Evolutionary conservation across 2,329 filamentous ascomycete species (phyloP).

Genomic region (Botryotinia globosa): DNA sequence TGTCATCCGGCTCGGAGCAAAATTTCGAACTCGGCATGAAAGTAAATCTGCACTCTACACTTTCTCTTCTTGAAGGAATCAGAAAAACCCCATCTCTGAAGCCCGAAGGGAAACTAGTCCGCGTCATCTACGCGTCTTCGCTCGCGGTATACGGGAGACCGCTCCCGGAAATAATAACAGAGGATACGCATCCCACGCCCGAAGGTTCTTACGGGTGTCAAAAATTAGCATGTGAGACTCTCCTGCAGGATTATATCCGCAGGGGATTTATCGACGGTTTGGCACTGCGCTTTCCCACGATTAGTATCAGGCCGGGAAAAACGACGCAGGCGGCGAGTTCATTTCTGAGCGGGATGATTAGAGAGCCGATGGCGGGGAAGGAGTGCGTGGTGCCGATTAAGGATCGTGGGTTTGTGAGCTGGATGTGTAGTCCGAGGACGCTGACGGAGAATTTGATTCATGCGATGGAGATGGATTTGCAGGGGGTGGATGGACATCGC

Average conservation of each 20-base stretch:
- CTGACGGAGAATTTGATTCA: conserved; percentile 53
- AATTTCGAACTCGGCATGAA: conserved; percentile 53
- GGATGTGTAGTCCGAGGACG: conserved; percentile 52
- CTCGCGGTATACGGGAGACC: conserved; percentile 60
- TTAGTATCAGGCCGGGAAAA: conserved; percentile 58
- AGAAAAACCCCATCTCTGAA: conserved; percentile 31
- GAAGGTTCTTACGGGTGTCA: conserved; percentile 59
- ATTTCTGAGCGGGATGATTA: conserved; percentile 60
- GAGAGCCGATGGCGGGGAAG: conserved; percentile 55
- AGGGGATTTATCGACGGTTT: conserved; percentile 56
- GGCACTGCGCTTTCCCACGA: conserved; percentile 56
- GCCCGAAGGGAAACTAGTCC: conserved; percentile 42
- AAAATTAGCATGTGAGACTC: conserved; percentile 59
- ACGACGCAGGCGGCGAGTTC: conserved; percentile 60
- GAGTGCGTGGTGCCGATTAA: conserved; percentile 53
- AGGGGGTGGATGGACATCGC: conserved; percentile 39
- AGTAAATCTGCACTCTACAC: conserved; percentile 58
- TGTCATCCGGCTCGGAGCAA: conserved; percentile 60
- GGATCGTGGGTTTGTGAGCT: conserved; percentile 51
- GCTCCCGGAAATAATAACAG: conserved; percentile 47
- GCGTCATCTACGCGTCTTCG: conserved; percentile 57
- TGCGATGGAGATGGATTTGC: conserved; percentile 45
- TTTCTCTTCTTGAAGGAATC: conserved; percentile 52
- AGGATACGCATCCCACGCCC: conserved; percentile 49
- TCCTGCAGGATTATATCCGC: conserved; percentile 57